Conservation (phyloP, 1,284 basidiomycete species). For the Irpex sp. region DNA sequence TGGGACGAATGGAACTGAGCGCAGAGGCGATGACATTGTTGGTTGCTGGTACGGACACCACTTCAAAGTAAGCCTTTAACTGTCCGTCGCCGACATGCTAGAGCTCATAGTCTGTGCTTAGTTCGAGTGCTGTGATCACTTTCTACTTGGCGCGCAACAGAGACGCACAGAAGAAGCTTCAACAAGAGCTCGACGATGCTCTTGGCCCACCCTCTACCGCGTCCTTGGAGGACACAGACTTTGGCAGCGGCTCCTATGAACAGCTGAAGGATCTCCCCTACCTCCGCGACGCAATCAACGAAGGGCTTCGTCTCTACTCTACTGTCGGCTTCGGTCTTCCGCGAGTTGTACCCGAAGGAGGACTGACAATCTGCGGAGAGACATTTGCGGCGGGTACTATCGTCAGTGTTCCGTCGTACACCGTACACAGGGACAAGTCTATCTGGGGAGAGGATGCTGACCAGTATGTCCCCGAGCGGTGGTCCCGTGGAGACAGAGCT, state of each 20-base stretch:
- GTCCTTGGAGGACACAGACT: constrained; percentile 15
- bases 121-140: constrained; percentile 18
- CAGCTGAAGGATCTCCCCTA: constrained; percentile 22
- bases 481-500: constrained; percentile 27
- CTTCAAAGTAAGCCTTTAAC: constrained; percentile 10
- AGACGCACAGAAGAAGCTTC: constrained; percentile 19
- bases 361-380: constrained; percentile 18
- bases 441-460: constrained; percentile 38
- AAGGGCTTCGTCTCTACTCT: constrained; percentile 22
- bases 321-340: constrained; percentile 22
- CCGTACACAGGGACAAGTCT: constrained; percentile 33
- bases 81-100: too few species aligned
- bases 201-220: constrained; percentile 8
- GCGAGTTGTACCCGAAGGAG: constrained; percentile 20
- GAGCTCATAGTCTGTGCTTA: neutral
- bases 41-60: constrained; percentile 60
- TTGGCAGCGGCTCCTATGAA: constrained; percentile 11
- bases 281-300: constrained; percentile 24
- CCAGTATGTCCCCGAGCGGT: constrained; percentile 36
- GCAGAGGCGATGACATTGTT: constrained; percentile 78
- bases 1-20: constrained; percentile 75
- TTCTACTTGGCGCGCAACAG: constrained; percentile 17
- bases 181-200: constrained; percentile 18
- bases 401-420: constrained; percentile 26
- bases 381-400: constrained; percentile 19